Base-by-base conservation (phyloP, 148 eudicot genomes). In the Spergularia marina region DNA sequence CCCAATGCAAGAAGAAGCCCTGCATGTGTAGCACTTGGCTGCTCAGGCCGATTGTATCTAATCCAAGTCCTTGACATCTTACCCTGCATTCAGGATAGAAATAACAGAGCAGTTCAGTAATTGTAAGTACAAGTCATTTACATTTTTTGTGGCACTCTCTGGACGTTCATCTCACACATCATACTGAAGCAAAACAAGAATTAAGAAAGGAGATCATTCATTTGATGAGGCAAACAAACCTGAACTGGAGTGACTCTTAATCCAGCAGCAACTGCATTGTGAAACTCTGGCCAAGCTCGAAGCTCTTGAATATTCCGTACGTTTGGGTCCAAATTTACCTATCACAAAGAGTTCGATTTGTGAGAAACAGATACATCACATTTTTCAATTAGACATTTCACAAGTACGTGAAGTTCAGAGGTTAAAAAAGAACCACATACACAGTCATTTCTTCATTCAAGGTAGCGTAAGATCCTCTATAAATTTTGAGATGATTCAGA, bases 261-360 rank as follows among this genome's bases (percentile, higher is more conserved):
- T 65, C 99, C 99, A 86, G 97, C 91, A 67, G 99, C 97, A 77
- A 95, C 99, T 76, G 99, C 97, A 87, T 95, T 95, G 85, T 95
- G 97, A 86, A 95, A 92, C 85, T 95, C 99, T 56, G 99, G 96
- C 99, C 99, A 95, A 73, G 90, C 84, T 68, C 86, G 90, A 65
- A 95, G 96, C 81, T 95, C 99, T 67, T 89, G 97, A 64, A 95
- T 83, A 82, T 92, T 95, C 68, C 97, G 84, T 65, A 89, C 36
- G 64, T 85, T 92, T 60, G 97, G 91, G 69, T 95, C 99, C 79
- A 95, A 81, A 82, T 95, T 95, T 68, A 95, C 96, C 99, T 95
- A 84, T 63, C 66, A 83, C 51, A 81, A 75, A 39, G 53, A 49
- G 54, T 56, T 61, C 34, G 54, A 10, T 7, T 20, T 15, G 16